Evolutionary conservation across 2,329 filamentous ascomycete species (phyloP).

Genomic region (Aspergillus sp.): DNA sequence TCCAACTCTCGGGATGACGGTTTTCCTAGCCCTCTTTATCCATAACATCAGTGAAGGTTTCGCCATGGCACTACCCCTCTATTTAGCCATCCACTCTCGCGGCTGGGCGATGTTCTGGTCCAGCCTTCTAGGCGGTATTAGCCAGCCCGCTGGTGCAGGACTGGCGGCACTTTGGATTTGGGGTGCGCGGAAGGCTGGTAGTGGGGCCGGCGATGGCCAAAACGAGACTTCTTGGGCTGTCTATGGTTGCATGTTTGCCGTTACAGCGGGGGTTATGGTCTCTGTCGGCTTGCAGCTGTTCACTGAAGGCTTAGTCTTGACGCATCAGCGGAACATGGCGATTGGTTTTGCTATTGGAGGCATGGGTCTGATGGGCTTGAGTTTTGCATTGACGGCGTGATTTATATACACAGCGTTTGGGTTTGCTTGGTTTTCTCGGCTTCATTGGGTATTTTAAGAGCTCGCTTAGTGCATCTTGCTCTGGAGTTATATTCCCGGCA

Average conservation of each 20-base stretch:
- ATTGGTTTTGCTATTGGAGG: constrained; percentile 49
- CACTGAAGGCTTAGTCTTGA: constrained; percentile 78
- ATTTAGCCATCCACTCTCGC: constrained; percentile 81
- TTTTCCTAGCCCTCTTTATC: constrained; percentile 94
- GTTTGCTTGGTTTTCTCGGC: constrained; percentile 2
- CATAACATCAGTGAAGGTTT: constrained; percentile 99
- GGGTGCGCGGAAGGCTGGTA: constrained; percentile 56
- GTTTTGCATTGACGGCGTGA: constrained; percentile 74
- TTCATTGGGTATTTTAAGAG: not conserved
- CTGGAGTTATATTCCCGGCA: not conserved
- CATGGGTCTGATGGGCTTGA: constrained; percentile 84
- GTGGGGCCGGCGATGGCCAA: constrained; percentile 25
- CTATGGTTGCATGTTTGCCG: constrained; percentile 70
- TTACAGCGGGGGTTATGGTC: constrained; percentile 92
- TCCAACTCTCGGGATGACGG: constrained; percentile 79
- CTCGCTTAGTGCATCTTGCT: not conserved
- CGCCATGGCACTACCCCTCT: constrained; percentile 86
- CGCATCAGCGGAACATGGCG: constrained; percentile 45
- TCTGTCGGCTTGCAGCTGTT: constrained; percentile 89
- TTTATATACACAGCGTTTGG: constrained; percentile 1
- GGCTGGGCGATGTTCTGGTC: constrained; percentile 82
- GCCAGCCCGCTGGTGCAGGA: constrained; percentile 81
- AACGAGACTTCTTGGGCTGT: constrained; percentile 54
- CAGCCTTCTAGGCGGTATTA: constrained; percentile 78
- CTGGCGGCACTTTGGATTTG: constrained; percentile 86